Base-by-base conservation (phyloP, 805 yeast species). In the Tetrapisispora arboricola region DNA sequence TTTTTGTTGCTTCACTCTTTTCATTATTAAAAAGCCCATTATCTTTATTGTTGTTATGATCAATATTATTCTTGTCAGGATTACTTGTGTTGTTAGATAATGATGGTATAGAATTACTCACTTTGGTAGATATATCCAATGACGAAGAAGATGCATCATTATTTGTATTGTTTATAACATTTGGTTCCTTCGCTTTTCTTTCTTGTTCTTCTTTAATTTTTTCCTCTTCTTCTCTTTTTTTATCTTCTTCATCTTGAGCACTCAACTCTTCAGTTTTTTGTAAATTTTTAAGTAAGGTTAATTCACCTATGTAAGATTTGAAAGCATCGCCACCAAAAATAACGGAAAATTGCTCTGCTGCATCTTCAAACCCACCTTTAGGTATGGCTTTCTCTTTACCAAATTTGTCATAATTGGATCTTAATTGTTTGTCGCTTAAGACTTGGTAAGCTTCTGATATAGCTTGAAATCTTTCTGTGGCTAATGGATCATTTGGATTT, bases 241-340 rank as follows among this genome's bases (percentile, higher is more conserved):
- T 65, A 21, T 65, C 67, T 26, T 57, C 60, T 26, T 71, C 73
- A 28, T 68, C 76, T 40, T 66, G 70, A 37, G 70, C 68, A 28
- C 65, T 67, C 42, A 74, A 54, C 43, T 74, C 78, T 44, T 73
- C 72, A 36, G 74, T 66, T 57, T 80, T 78, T 31, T 81, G 73
- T 57, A 92, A 64, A 50, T 87, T 94, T 52, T 76, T 77, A 55
- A 92, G 61, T 58, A 88, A 68, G 22, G 87, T 75, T 46, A 87
- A 65, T 58, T 92, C 95, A 5, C 98, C 98, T 51, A 90, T 84
- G 71, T 87, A 80, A 37, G 80, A 79, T 26, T 69, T 73, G 61
- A 88, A 87, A 2, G 92, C 94, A 42, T 83, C 94, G 37, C 96
- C 96, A 34, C 96, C 96, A 61, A 87, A 80, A 44, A 80, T 79